Conservation (phyloP, 805 yeast genomes). For the Candida golubevii region DNA sequence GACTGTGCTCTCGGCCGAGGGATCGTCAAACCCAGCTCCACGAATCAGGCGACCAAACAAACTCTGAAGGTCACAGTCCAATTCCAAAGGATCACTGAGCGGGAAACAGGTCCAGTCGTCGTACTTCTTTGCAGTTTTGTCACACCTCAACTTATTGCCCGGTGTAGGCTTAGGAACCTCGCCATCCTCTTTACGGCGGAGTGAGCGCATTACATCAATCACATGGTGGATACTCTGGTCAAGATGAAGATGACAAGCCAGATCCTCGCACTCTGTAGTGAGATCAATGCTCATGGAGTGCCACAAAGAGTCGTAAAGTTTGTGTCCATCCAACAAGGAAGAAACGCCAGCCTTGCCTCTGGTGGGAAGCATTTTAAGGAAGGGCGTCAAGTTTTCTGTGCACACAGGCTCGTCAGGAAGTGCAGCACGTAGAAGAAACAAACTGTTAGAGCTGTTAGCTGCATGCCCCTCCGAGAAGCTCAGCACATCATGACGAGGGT, state of each 20-base stretch:
- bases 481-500: constrained; percentile 40
- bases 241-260: constrained; percentile 49
- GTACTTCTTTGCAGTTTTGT: constrained; percentile 46
- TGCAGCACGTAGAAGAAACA: constrained; percentile 72
- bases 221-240: constrained; percentile 68
- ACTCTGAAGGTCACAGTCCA: constrained; percentile 52
- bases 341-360: constrained; percentile 88
- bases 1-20: constrained; percentile 18
- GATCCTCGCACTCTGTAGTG: constrained; percentile 46
- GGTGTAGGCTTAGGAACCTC: constrained; percentile 81
- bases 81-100: constrained; percentile 44
- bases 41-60: constrained; percentile 66
- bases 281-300: constrained; percentile 89
- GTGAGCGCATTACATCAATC: constrained; percentile 61
- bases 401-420: constrained; percentile 94
- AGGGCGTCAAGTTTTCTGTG: constrained; percentile 94
- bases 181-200: constrained; percentile 53
- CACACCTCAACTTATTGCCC: constrained; percentile 72
- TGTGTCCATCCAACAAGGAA: constrained; percentile 83
- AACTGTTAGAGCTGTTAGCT: constrained; percentile 29
- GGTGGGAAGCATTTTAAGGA: constrained; percentile 83
- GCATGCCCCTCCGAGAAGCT: constrained; percentile 22
- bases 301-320: constrained; percentile 88
- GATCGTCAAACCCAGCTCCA: constrained; percentile 61
- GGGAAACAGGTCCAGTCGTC: constrained; percentile 80